A percentile compares a stretch with the other conserved stretches of the same genome.
Conservation (phyloP, 805 yeast species). For the Kluyveromyces wickerhamii region DNA sequence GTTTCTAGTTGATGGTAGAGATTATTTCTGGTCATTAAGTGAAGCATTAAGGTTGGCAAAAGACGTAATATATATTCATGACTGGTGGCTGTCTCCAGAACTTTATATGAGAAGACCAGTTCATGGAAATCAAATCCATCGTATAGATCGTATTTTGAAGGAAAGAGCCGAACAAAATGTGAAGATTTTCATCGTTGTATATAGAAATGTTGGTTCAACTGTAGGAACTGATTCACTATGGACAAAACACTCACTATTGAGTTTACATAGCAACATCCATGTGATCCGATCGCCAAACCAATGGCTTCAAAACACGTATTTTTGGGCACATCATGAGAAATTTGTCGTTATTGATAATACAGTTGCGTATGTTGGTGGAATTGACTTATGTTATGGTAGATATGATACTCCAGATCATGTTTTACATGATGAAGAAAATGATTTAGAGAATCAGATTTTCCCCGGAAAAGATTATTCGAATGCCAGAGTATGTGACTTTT, state of each 20-base stretch:
- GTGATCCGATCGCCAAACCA: conserved; percentile 95
- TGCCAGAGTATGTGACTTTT: conserved; percentile 87
- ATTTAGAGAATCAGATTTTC: conserved; percentile 49
- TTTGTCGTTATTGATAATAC: conserved; percentile 79
- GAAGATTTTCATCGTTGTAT: conserved; percentile 82
- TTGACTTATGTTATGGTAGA: conserved; percentile 92
- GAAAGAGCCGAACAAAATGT: conserved; percentile 93
- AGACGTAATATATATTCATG: conserved; percentile 90
- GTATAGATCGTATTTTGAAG: conserved; percentile 81
- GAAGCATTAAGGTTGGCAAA: conserved; percentile 88
- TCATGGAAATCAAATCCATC: conserved; percentile 88
- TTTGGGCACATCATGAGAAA: conserved; percentile 99
- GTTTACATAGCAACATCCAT: conserved; percentile 77
- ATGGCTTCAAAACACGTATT: conserved; percentile 81
- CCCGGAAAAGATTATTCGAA: conserved; percentile 98
- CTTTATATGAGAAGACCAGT: conserved; percentile 89
- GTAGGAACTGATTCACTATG: conserved; percentile 91
- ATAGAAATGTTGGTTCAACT: conserved; percentile 88
- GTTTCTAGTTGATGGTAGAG: conserved; percentile 96
- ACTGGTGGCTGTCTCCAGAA: conserved; percentile 98
- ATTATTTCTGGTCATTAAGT: conserved; percentile 92
- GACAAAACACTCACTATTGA: conserved; percentile 88
- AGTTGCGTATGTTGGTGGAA: conserved; percentile 88
- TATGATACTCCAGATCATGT: conserved; percentile 96
- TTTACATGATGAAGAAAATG: conserved; percentile 62